Evolutionary conservation across 2,329 filamentous ascomycete genomes (phyloP), one percentile per base, ranked within the genome.

Genomic region (Claviceps paspali): DNA sequence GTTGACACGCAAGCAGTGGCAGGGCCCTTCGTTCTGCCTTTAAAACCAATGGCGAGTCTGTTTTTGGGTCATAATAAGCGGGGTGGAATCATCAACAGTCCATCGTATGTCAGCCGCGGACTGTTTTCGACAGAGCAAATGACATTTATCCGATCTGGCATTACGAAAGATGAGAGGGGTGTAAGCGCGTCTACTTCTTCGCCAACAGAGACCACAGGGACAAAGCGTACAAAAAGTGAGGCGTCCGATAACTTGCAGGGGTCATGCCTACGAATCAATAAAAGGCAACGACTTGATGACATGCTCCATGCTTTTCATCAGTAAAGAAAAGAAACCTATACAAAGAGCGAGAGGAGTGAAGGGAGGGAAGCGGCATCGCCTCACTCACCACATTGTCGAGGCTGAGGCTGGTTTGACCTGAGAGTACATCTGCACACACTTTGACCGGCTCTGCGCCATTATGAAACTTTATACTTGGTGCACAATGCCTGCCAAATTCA

Each of bases 11-110:
- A 59, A 33, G 50, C 56, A 4, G 50, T 56, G 4, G 52, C 47
- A 2, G 59, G 55, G 1, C 51, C 56, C 3, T 55, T 62, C 35
- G 50, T 62, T 17, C 46, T 63, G 7, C 60, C 60, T 9, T 57
- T 57, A 5, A 54, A 53, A 33, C 59, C 59, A 4, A 46, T 62
- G 38, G 60, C 54, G 0, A 55, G 51, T 29, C 40, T 63, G 22
- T 57, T 54, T 27, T 39, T 63, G 7, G 60, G 60, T 4, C 59
- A 63, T 38, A 56, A 47, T 33, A 48, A 52, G 15, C 51, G 52
- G 9, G 50, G 53, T 11, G 54, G 56, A 10, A 57, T 61, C n/a
- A 41, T 48, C 4, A 48, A 46, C 7, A 52, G 47, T 15, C 58
- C 57, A 4, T 53, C 56, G 5, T 61, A 61, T 36, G 50, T 60